A percentile compares a stretch with the other conserved stretches of the same genome.
These are phyloP conservation scores for Camillea tinctor DNA, from an alignment of 2,329 filamentous ascomycete species.

Conservation along the genomic window DNA sequence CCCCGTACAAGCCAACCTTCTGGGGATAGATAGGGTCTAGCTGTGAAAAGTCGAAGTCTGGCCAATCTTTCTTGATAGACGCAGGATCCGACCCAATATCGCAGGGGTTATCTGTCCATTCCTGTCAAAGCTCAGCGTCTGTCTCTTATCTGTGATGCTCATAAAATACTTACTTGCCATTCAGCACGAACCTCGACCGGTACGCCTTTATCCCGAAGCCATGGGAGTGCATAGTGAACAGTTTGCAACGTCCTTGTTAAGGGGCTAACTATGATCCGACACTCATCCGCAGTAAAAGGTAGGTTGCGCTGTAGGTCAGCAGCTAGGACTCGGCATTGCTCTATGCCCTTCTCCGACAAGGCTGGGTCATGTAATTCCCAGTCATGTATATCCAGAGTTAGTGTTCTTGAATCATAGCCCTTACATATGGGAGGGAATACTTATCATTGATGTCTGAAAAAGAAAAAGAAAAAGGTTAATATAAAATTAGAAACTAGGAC, in stretches of 20 bases:
- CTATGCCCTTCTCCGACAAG: constrained; percentile 29
- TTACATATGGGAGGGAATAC: constrained; percentile 12
- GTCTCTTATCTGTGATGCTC: background rate
- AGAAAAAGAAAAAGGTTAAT: too few species aligned
- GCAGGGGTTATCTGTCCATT: constrained; percentile 33
- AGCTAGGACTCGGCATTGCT: constrained; percentile 28
- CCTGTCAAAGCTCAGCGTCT: constrained; percentile 20
- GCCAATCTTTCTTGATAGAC: constrained; percentile 28
- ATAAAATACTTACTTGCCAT: constrained; percentile 30
- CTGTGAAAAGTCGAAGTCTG: constrained; percentile 31
- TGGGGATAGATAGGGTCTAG: constrained; percentile 32
- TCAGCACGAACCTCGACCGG: constrained; percentile 31
- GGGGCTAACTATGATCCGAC: constrained; percentile 33
- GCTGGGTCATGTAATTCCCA: constrained; percentile 30
- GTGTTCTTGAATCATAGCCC: constrained; percentile 7
- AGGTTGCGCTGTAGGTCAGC: constrained; percentile 24
- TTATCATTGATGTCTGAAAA: constrained; percentile 31
- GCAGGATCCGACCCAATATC: constrained; percentile 27
- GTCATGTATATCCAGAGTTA: constrained; percentile 29
- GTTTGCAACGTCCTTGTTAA: constrained; percentile 32
- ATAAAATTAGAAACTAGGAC: constrained; percentile 3
- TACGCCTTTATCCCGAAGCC: constrained; percentile 28
- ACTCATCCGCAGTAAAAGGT: constrained; percentile 21
- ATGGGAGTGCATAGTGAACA: constrained; percentile 28
- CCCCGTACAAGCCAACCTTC: constrained; percentile 32